Evolutionary conservation across 1,284 basidiomycete species (phyloP), one percentile per base, ranked within the genome.

Genomic region (Boletellus deceptivus): DNA sequence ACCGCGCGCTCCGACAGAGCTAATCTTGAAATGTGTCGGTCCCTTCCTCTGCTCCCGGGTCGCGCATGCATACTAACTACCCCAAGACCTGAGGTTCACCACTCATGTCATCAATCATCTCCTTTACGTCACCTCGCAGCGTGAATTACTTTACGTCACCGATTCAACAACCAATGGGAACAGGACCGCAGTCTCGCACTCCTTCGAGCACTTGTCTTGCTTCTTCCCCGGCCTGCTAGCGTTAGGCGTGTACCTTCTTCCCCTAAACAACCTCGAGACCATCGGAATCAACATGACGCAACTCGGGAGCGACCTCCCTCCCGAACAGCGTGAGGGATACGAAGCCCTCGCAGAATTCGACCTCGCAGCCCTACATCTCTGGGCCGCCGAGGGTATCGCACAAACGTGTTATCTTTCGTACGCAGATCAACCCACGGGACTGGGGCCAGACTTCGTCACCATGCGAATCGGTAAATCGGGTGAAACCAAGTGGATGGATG

Each of bases 201-300:
- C 62, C 17, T 82, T 89, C 49, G 88, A 91, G 58, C 88, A 91
- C 60, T 73, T 91, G 46, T 83, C 87, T 10, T 90, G 89, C 68
- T 91, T 91, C 73, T 74, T 89, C 43, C 85, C 86, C 0, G 89
- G 86, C 16, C 68, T 90, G n/a, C 74, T 91, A 50, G 86, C 87
- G 2, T 76, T 91, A 16, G 88, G 89, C 47, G 84, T 72, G 1
- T 76, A 82, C 48, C 77, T 78, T 1, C 75, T 89, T 47, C 79
- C 79, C 24, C 67, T 83, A 40, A 76, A 81, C 49, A 63, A 77
- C 48, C 71, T 84, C 36, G 67, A 69, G 40, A 61, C 65, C 5
- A 53, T 77, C 11, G 75, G 75, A 11, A 71, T 82, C 43, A 62
- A 77, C 58, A 59, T 76, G 36, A 59, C 67, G 33, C 65, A 70